phyloP scores from a whole-genome alignment of 345 rosid species.

The Raphanus sativus region DNA sequence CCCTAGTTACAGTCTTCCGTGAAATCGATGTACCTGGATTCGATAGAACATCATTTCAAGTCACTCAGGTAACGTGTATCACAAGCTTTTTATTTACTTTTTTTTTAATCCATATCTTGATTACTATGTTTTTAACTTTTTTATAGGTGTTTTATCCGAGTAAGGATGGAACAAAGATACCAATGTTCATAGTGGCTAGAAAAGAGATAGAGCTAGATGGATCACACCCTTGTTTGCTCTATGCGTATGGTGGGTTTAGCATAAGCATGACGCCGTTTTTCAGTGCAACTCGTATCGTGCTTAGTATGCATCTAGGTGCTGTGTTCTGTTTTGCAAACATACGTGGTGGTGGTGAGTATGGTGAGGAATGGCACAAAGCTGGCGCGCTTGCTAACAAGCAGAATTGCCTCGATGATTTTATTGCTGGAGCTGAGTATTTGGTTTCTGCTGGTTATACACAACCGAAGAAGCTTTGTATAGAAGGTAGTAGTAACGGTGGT shows the following conservation, averaged over 20 bases:
- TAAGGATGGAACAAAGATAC: conserved; percentile 81
- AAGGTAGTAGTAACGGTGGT: conserved; percentile 97
- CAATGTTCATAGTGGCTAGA: conserved; percentile 70
- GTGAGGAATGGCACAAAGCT: conserved; percentile 95
- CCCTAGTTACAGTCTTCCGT: conserved; percentile 71
- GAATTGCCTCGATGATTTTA: conserved; percentile 90
- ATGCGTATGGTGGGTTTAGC: conserved; percentile 92
- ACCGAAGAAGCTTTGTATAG: conserved; percentile 74
- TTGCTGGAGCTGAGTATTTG: conserved; percentile 72
- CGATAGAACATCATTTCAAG: conserved; percentile 66
- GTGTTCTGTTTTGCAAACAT: conserved; percentile 81
- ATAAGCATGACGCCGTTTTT: conserved; percentile 72
- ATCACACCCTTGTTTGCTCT: conserved; percentile 85
- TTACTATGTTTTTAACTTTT: neutral
- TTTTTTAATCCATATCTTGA: neutral
- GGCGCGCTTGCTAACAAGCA: conserved; percentile 81
- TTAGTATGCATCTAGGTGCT: conserved; percentile 72
- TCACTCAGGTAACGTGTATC: conserved; percentile 66
- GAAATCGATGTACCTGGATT: conserved; percentile 74
- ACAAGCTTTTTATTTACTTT: conserved; percentile 8
- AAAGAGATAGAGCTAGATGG: conserved; percentile 66
- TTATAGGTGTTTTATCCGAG: conserved; percentile 74
- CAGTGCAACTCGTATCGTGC: conserved; percentile 63
- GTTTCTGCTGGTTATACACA: conserved; percentile 76
- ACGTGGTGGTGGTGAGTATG: conserved; percentile 98